These are phyloP conservation scores for Chlorophyllum brunneum DNA, from an alignment of 768 basidiomycete genomes.

Conservation along the genomic window DNA sequence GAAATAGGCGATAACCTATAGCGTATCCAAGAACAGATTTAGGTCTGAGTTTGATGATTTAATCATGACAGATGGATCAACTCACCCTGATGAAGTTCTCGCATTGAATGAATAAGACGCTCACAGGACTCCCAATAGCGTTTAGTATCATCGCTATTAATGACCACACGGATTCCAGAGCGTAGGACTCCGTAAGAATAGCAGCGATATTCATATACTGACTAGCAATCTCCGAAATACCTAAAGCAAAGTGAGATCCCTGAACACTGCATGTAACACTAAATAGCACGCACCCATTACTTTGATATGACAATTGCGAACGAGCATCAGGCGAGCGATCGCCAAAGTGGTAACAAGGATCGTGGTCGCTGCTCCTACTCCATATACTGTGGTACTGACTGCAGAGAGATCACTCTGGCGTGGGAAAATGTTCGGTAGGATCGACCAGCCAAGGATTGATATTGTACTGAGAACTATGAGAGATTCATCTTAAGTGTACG, in stretches of 20 bases:
- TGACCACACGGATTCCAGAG: constrained; percentile 4
- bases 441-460: neutral
- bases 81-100: constrained; percentile 1
- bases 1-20: constrained; percentile 2
- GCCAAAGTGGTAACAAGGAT: neutral
- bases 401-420: neutral
- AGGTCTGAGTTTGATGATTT: rapidly evolving
- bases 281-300: neutral
- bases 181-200: constrained; percentile 1
- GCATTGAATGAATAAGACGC: neutral
- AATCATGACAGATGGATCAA: neutral
- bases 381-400: neutral
- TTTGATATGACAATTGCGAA: neutral
- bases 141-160: neutral
- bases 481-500: neutral
- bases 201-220: neutral
- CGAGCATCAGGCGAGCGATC: neutral
- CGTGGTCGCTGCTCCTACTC: neutral
- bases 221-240: neutral
- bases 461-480: neutral
- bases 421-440: neutral
- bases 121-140: neutral
- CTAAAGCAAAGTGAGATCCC: neutral
- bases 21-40: neutral
- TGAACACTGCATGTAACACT: neutral